A percentile compares a stretch with the other conserved stretches of the same genome.
Conservation (phyloP, 2,329 filamentous ascomycete species). For the Westerdykella sp. region DNA sequence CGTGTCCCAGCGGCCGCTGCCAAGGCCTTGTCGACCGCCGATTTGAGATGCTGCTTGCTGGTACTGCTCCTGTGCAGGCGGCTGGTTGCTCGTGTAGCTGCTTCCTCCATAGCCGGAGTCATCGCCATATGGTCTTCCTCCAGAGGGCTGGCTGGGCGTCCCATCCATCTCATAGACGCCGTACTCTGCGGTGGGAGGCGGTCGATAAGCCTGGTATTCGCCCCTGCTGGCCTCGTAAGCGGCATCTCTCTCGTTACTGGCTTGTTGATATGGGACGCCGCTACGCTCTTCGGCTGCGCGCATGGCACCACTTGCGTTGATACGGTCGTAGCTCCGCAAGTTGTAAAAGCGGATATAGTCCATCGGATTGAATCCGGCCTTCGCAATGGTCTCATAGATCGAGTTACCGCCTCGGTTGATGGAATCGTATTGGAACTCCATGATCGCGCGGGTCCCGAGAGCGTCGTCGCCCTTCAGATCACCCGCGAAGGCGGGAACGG, state of each 20-base stretch:
- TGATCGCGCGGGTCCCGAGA: constrained; percentile 73
- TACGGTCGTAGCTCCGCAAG: constrained; percentile 74
- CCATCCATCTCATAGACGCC: constrained; percentile 33
- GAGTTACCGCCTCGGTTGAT: constrained; percentile 72
- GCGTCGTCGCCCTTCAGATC: constrained; percentile 67
- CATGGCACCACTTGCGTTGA: constrained; percentile 64
- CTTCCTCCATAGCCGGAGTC: constrained; percentile 1
- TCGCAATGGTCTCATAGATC: constrained; percentile 65
- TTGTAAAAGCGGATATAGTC: constrained; percentile 82
- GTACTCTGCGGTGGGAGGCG: constrained; percentile 31
- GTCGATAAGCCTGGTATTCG: constrained; percentile 30
- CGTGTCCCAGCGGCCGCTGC: constrained; percentile 61
- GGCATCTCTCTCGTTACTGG: constrained; percentile 58
- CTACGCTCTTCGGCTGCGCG: constrained; percentile 53
- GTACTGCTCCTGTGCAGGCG: constrained; percentile 58
- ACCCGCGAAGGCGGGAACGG: constrained; percentile 76
- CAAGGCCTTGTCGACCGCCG: constrained; percentile 41
- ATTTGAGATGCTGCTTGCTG: constrained; percentile 60
- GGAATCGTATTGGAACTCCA: constrained; percentile 79
- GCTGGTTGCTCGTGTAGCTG: constrained; percentile 1
- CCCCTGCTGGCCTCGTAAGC: constrained; percentile 35
- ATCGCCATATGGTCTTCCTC: constrained; percentile 12
- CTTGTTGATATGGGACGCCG: constrained; percentile 63
- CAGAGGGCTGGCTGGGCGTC: constrained; percentile 3
- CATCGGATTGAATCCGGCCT: constrained; percentile 61